A percentile compares a stretch with the other conserved stretches of the same genome.
Conservation (phyloP, 2,329 filamentous ascomycete genomes). For the Sporothrix protearum region DNA sequence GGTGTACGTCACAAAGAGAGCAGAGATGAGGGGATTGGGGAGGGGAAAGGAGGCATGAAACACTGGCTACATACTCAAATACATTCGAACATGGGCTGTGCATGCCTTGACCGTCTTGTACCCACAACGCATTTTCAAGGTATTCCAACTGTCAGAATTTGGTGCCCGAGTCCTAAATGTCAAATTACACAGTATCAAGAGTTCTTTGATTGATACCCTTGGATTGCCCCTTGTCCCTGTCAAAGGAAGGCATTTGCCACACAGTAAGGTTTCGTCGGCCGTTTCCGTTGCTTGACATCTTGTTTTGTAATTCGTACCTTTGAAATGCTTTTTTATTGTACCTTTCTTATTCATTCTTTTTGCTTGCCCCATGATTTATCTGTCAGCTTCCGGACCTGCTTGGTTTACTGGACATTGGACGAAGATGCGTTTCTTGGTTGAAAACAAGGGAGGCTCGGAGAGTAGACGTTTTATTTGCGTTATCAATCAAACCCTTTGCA, state of each 20-base stretch:
- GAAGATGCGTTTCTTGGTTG: conserved; percentile 4
- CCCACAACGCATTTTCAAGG: not conserved
- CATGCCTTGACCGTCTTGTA: not conserved
- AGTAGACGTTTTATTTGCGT: not conserved
- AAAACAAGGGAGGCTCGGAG: conserved; percentile 8
- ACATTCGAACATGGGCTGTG: not conserved
- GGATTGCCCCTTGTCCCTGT: conserved; percentile 6
- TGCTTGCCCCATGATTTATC: not conserved
- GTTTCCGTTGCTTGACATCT: conserved; percentile 5
- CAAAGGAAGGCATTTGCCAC: not conserved
- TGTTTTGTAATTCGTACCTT: conserved; percentile 2
- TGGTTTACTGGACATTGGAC: not conserved
- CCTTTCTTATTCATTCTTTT: not conserved
- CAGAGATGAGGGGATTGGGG: not conserved
- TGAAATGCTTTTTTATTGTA: not conserved
- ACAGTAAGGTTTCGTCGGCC: conserved; percentile 1
- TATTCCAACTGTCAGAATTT: not conserved
- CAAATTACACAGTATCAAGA: conserved; percentile 9
- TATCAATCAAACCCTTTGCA: not conserved
- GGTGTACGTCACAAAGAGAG: not conserved
- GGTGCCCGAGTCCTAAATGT: not conserved
- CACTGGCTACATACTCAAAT: conserved; percentile 4
- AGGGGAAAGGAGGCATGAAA: not conserved
- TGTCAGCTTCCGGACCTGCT: not conserved
- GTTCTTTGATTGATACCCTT: not conserved